Evolutionary conservation across 345 rosid species (phyloP), one percentile per base, ranked within the genome.

Genomic region (Pistacia atlantica): DNA sequence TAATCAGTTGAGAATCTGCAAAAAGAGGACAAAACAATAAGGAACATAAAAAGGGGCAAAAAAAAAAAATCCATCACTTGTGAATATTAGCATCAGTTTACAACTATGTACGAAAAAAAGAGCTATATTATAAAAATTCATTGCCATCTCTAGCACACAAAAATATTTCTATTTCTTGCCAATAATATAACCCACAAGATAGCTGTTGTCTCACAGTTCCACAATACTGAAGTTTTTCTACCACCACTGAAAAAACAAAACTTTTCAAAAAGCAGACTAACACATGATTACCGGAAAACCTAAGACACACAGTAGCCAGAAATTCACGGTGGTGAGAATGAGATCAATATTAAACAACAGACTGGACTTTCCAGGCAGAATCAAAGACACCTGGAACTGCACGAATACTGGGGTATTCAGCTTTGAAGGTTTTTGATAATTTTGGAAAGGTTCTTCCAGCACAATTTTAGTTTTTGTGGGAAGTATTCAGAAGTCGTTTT

Each of bases 1-100:
- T 89, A 69, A 91, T 82, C 67, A 73, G 81, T 80, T 84, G 88
- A 71, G 91, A 80, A 76, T 84, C 95, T 93, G 86, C 68, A 59
- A 65, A 59, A 65, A 66, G 28, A 48, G 14, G 45, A 78, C 77
- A 75, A 67, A 16, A 60, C 25, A 64, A 70, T 6, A 55, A 31
- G 25, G 71, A 67, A 59, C 28, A 1, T 1, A 31, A 31, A 31
- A 31, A 64, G 25, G 25, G 25, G 25, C 25, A 65, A 78, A 66
- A 57, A 78, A 66, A 57, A 58, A 25, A 31, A 17, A 56, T 35
- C 61, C 20, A 58, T 55, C 42, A 66, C 56, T 46, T 65, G 3
- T 56, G n/a, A 69, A 12, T 52, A 33, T 18, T n/a, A 35, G 25
- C 46, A 33, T 16, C 17, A 13, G 17, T 54, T 13, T n/a, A 54